A percentile compares a stretch with the other conserved stretches of the same genome.
Conservation (phyloP, 2,329 filamentous ascomycete genomes). For the Pestalotiopsis sp. region DNA sequence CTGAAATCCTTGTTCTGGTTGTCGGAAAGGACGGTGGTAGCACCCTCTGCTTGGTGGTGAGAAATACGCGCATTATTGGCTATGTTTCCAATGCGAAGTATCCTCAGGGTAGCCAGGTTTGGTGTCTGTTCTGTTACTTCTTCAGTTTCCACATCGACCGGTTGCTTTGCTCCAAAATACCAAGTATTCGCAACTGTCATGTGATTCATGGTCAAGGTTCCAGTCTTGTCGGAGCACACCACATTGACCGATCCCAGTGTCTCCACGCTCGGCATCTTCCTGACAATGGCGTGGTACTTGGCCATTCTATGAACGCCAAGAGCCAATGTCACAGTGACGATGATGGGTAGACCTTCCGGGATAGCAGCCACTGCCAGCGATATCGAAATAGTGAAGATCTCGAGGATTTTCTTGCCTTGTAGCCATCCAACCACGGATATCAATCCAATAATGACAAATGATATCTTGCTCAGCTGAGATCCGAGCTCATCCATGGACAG, state of each 20-base stretch:
- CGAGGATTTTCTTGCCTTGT: slow-evolving; percentile 84
- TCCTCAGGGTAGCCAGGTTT: slow-evolving; percentile 74
- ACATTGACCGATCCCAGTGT: slow-evolving; percentile 98
- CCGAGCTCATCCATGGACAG: slow-evolving; percentile 97
- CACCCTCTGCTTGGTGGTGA: slow-evolving; percentile 56
- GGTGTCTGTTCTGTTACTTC: slow-evolving; percentile 59
- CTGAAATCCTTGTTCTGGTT: slow-evolving; percentile 68
- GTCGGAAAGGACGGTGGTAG: slow-evolving; percentile 82
- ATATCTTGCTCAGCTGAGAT: slow-evolving; percentile 94
- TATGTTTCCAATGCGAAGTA: slow-evolving; percentile 91
- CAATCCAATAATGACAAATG: slow-evolving; percentile 89
- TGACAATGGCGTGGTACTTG: slow-evolving; percentile 90
- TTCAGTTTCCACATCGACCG: slow-evolving; percentile 56
- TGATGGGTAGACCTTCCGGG: slow-evolving; percentile 94
- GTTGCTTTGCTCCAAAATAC: slow-evolving; percentile 73
- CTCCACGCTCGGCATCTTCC: slow-evolving; percentile 94
- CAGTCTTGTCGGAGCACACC: slow-evolving; percentile 98
- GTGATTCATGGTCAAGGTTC: slow-evolving; percentile 94
- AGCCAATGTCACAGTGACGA: slow-evolving; percentile 94
- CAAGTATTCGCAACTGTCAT: slow-evolving; percentile 98
- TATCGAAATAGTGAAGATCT: slow-evolving; percentile 97
- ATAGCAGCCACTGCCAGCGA: slow-evolving; percentile 96
- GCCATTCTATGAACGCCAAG: slow-evolving; percentile 97
- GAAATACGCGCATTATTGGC: slow-evolving; percentile 91
- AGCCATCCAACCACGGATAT: slow-evolving; percentile 91